phyloP scores from a whole-genome alignment of 192 early-diverging fungal species.

The Gonapodya prolifera region DNA sequence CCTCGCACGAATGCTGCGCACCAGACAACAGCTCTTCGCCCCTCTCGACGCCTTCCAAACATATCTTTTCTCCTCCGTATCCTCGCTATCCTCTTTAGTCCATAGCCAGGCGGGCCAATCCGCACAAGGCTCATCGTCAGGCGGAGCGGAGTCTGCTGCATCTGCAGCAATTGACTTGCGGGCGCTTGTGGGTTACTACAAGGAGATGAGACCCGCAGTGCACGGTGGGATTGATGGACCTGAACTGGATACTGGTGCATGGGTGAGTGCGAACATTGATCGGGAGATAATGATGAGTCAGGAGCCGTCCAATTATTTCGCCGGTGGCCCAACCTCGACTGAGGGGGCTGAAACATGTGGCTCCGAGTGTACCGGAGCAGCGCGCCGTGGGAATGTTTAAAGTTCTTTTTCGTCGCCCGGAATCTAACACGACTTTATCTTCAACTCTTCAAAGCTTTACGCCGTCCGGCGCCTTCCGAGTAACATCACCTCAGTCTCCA shows the following conservation, averaged over 20 bases:
- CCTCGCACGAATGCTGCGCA: not conserved
- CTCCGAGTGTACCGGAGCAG: too few species aligned
- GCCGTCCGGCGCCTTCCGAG: conserved; percentile 7
- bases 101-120: not conserved
- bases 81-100: not conserved
- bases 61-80: not conserved
- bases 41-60: not conserved
- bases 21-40: not conserved
- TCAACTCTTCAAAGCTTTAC: conserved; percentile 3
- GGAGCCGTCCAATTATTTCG: too few species aligned
- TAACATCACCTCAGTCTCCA: conserved; percentile 3
- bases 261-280: too few species aligned
- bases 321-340: too few species aligned
- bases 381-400: too few species aligned
- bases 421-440: too few species aligned
- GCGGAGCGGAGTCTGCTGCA: not conserved
- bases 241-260: not conserved
- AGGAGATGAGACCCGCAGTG: not conserved
- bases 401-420: too few species aligned
- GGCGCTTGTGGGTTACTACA: not conserved
- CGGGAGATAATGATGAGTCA: too few species aligned
- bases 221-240: not conserved
- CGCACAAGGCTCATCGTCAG: too few species aligned
- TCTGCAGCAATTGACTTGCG: not conserved
- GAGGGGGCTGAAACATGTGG: too few species aligned